Conservation (phyloP, 257 asterid genomes). For the Handroanthus guayacan region DNA sequence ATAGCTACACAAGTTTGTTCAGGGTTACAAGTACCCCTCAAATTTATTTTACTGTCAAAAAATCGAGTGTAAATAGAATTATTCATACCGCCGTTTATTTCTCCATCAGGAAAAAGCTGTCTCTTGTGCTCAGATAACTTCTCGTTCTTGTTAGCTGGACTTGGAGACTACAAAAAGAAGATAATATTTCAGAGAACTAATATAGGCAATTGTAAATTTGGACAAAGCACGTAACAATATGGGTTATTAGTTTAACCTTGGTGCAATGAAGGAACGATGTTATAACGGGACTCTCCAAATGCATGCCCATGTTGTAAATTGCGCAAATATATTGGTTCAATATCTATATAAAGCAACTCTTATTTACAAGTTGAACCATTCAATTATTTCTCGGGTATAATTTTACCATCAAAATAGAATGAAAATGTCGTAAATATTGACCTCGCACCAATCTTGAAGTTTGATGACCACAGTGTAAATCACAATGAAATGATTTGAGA, state of each 20-base stretch:
- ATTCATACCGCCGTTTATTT: constrained; percentile 44
- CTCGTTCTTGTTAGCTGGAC: constrained; percentile 41
- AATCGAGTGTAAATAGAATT: background rate
- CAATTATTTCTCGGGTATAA: background rate
- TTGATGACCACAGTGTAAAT: background rate
- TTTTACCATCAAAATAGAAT: background rate
- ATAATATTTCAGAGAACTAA: constrained; percentile 37
- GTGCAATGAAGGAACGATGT: background rate
- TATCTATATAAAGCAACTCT: background rate
- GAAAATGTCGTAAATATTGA: background rate
- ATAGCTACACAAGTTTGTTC: constrained; percentile 20
- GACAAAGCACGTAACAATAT: background rate
- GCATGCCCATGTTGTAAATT: background rate
- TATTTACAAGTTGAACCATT: background rate
- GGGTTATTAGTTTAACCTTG: background rate
- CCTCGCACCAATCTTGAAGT: background rate
- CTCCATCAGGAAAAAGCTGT: constrained; percentile 35
- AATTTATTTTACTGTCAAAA: constrained; percentile 17
- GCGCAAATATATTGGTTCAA: background rate
- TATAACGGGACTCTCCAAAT: background rate
- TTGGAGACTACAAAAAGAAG: constrained; percentile 48
- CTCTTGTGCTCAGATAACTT: constrained; percentile 33
- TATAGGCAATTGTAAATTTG: background rate
- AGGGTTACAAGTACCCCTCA: background rate
- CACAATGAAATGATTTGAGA: background rate